Base-by-base conservation (phyloP, 2,329 filamentous ascomycete species). In the Penicillium sp. region DNA sequence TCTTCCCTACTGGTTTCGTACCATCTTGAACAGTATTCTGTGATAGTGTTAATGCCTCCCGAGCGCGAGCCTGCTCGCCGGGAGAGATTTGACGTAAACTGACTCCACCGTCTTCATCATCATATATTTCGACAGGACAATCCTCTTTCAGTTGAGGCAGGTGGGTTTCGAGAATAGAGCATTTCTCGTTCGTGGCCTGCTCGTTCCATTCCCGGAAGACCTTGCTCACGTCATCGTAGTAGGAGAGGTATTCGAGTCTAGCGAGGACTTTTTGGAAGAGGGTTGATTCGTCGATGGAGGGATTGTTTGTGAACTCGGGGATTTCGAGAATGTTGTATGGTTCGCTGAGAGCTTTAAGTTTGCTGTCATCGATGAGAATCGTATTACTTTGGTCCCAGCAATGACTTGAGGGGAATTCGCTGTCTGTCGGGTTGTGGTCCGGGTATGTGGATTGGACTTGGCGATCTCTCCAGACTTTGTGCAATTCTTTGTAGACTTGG, bases 401-500 rank as follows among this genome's bases (percentile, higher is more conserved):
- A 65, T 67, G n/a, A 76, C 81, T 70, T 81, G 79, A 31, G 75
- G 73, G 7, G 36, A 16, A 45, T 18, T 31, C 39, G 26, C 16
- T 47, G 47, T n/a, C 33, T n/a, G 46, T 18, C 18, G 44, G 36
- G 13, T 51, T 46, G n/a, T 54, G 51, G 34, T 42, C 55, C 1
- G 77, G 76, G 45, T 78, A 75, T n/a, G 68, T 67, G 4, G 63
- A 61, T 58, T 79, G 76, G 13, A 80, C 73, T 1, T 58, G 49
- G 4, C 75, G 61, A 7, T 76, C 71, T 2, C 63, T 65, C 94
- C 94, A 99, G 0, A 96, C 73, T 45, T 74, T 77, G 0, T 83
- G 79, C 3, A 99, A 80, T 34, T 89, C 83, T 76, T 99, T 99
- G 79, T 96, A 97, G 52, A 92, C 90, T 69, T 95, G 89, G 0